Evolutionary conservation across 2,329 filamentous ascomycete species (phyloP).

Genomic region (Colletotrichum sp.): DNA sequence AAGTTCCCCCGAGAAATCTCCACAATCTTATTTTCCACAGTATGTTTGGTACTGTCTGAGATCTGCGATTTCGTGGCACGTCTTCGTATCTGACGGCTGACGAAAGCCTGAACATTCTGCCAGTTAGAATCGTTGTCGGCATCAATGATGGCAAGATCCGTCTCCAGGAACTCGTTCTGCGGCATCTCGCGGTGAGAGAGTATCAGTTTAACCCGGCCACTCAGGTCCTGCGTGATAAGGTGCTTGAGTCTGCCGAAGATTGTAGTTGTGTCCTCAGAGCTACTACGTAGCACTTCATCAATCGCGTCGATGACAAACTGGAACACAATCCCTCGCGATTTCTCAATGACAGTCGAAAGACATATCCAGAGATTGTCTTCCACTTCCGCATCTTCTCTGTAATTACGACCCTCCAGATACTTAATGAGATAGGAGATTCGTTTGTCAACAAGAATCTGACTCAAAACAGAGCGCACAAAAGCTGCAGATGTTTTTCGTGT

Average conservation of each 20-base stretch:
- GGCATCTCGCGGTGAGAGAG: background rate
- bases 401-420: fast-evolving
- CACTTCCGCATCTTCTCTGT: fast-evolving
- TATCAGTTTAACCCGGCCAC: background rate
- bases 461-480: background rate
- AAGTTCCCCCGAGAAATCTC: background rate
- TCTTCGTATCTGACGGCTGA: fast-evolving
- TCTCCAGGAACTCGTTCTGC: fast-evolving
- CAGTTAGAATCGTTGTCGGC: background rate
- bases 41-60: fast-evolving
- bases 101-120: fast-evolving
- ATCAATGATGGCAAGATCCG: fast-evolving
- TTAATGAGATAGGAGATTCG: background rate
- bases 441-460: background rate
- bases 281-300: background rate
- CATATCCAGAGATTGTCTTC: background rate
- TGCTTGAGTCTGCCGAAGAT: fast-evolving
- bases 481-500: fast-evolving
- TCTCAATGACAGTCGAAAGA: fast-evolving
- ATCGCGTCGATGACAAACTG: background rate
- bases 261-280: background rate
- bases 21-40: fast-evolving
- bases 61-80: fast-evolving
- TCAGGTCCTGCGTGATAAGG: fast-evolving
- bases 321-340: fast-evolving